A percentile compares a stretch with the other conserved stretches of the same genome.
These are phyloP conservation scores for Lachancea meyersii DNA, from an alignment of 805 yeast genomes.

Conservation along the genomic window DNA sequence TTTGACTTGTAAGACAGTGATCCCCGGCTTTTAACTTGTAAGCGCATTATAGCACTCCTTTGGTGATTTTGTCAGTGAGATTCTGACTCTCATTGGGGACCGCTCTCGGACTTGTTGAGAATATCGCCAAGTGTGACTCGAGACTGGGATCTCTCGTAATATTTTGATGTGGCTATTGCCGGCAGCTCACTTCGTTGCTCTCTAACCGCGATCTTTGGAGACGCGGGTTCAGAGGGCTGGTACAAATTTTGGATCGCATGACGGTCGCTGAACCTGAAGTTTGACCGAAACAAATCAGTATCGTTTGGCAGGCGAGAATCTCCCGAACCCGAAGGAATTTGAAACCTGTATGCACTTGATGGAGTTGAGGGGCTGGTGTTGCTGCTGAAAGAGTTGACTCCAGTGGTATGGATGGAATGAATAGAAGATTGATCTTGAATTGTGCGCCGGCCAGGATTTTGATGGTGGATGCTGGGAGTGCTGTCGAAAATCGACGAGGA, in stretches of 20 bases:
- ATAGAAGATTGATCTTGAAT: slow-evolving; percentile 3
- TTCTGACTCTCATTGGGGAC: not conserved
- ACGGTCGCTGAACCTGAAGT: slow-evolving; percentile 4
- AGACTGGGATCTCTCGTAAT: not conserved
- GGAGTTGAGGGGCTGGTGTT: not conserved
- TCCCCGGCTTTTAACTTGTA: too few species aligned
- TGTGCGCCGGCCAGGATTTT: not conserved
- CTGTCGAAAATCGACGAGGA: slow-evolving; percentile 7
- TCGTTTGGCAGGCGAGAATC: not conserved
- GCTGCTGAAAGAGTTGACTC: slow-evolving; percentile 7
- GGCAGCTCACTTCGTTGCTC: not conserved
- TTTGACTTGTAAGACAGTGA: too few species aligned
- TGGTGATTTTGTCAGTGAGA: too few species aligned
- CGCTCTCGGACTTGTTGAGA: slow-evolving; percentile 4
- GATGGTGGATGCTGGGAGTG: slow-evolving; percentile 1
- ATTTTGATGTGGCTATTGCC: not conserved
- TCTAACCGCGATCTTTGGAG: not conserved
- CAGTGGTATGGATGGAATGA: not conserved
- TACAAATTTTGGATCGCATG: not conserved
- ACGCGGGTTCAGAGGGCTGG: not conserved
- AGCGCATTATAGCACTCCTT: too few species aligned
- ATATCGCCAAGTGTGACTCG: slow-evolving; percentile 5
- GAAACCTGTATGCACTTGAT: not conserved
- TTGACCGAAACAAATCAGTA: slow-evolving; percentile 2
- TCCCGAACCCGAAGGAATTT: not conserved